These are phyloP conservation scores for Microglena sp. DNA, from an alignment of 139 green algal species.

Conservation along the genomic window DNA sequence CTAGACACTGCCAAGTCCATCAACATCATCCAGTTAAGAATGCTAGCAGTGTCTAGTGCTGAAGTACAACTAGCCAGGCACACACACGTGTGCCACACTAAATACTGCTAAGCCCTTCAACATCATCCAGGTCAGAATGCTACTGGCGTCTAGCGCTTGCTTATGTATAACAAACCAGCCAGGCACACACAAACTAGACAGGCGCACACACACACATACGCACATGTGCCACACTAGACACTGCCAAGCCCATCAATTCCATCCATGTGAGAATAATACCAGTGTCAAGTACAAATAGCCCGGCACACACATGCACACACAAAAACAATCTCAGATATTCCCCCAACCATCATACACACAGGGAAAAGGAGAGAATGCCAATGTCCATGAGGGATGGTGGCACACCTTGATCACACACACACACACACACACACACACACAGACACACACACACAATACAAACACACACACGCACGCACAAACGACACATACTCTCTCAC, in stretches of 20 bases:
- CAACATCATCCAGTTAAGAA: conserved; percentile 17
- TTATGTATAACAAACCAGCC: neutral
- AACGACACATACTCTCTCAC: too few relatives aligned
- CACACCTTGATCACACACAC: too few relatives aligned
- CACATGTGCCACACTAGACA: neutral
- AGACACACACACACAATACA: too few relatives aligned
- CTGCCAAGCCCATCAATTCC: conserved; percentile 8
- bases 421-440: too few relatives aligned
- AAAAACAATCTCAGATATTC: conserved; percentile 3
- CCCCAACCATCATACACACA: too few relatives aligned
- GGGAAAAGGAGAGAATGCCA: too few relatives aligned
- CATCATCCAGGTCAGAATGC: conserved; percentile 14
- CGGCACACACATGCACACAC: too few relatives aligned
- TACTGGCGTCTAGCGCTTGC: neutral
- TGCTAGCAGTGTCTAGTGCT: neutral
- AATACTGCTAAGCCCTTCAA: conserved; percentile 5
- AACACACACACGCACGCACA: too few relatives aligned
- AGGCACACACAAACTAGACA: too few relatives aligned
- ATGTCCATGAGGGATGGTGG: too few relatives aligned
- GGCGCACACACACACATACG: neutral
- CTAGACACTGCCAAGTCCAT: neutral
- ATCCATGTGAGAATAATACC: conserved; percentile 13
- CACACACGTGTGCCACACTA: neutral
- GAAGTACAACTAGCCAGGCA: neutral
- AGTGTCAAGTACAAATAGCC: too few relatives aligned